These are phyloP conservation scores for Cetradonia linearis DNA, from an alignment of 495 filamentous ascomycete genomes.

Conservation along the genomic window DNA sequence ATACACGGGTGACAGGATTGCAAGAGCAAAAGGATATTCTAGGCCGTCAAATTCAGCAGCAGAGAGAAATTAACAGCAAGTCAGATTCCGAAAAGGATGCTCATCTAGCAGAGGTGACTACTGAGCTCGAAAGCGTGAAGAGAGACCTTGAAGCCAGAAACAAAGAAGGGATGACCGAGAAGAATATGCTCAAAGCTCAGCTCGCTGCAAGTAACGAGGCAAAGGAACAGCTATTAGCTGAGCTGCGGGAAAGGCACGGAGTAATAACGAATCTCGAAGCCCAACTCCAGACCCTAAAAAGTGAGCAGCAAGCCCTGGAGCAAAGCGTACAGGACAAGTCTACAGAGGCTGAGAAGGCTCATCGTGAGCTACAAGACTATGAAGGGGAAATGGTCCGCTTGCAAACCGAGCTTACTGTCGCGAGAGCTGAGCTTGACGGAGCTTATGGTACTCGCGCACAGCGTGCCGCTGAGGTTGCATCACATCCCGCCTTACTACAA, in stretches of 20 bases:
- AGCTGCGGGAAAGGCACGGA: constrained; percentile 10
- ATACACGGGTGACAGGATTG: constrained; percentile 44
- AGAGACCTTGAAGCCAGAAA: constrained; percentile 35
- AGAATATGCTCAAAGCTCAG: constrained; percentile 8
- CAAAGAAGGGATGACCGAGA: constrained; percentile 16
- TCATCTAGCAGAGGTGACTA: constrained; percentile 40
- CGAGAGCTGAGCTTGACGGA: constrained; percentile 87
- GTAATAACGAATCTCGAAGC: constrained; percentile 9
- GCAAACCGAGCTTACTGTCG: constrained; percentile 84
- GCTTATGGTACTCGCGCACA: constrained; percentile 70
- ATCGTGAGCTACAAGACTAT: constrained; percentile 57
- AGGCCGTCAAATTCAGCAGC: constrained; percentile 81
- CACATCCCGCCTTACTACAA: constrained; percentile 52
- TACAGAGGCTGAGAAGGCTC: constrained; percentile 43
- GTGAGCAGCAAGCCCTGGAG: constrained; percentile 17
- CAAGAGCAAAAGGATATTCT: constrained; percentile 77
- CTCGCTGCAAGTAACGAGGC: constrained; percentile 11
- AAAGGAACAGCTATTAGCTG: constrained; percentile 15
- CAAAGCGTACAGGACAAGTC: constrained; percentile 29
- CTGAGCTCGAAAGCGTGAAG: constrained; percentile 38
- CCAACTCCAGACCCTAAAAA: background rate
- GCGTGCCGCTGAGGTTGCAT: constrained; percentile 65
- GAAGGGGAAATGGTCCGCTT: constrained; percentile 76
- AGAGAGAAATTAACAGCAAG: constrained; percentile 72
- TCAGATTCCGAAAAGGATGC: constrained; percentile 49